phyloP scores from a whole-genome alignment of 2,329 filamentous ascomycete genomes.

The Microcyclospora pomicola region DNA sequence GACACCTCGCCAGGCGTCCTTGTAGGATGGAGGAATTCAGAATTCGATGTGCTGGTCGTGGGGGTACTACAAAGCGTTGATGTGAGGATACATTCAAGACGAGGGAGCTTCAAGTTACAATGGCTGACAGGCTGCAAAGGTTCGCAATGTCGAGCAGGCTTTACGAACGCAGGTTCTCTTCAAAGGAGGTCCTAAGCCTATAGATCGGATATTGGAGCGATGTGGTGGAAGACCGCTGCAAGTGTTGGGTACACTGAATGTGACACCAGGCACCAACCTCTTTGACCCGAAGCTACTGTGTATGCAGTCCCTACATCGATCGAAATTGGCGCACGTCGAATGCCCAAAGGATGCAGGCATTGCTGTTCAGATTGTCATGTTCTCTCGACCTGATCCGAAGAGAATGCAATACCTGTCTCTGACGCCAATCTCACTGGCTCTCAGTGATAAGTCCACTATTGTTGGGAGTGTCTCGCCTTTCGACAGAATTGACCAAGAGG shows the following conservation, averaged over 20 bases:
- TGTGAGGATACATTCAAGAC: conserved; percentile 32
- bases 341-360: conserved; percentile 51
- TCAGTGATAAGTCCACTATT: conserved; percentile 53
- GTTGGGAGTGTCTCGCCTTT: conserved; percentile 27
- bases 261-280: conserved; percentile 29
- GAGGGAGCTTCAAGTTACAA: background rate
- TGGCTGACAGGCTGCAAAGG: conserved; percentile 31
- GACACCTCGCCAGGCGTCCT: conserved; percentile 68
- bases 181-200: conserved; percentile 65
- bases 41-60: conserved; percentile 78
- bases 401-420: conserved; percentile 96
- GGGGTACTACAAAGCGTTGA: conserved; percentile 83
- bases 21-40: conserved; percentile 91
- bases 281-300: conserved; percentile 58
- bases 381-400: conserved; percentile 69
- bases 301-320: conserved; percentile 39
- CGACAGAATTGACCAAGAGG: conserved; percentile 54
- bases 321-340: conserved; percentile 54
- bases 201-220: conserved; percentile 66
- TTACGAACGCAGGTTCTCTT: conserved; percentile 72
- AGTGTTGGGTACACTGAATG: conserved; percentile 73
- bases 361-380: conserved; percentile 77
- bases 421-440: conserved; percentile 71
- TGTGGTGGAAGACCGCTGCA: conserved; percentile 75
- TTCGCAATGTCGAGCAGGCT: conserved; percentile 73